phyloP scores from a whole-genome alignment of 2,329 filamentous ascomycete genomes.

The Colletotrichum neosansevieriae region DNA sequence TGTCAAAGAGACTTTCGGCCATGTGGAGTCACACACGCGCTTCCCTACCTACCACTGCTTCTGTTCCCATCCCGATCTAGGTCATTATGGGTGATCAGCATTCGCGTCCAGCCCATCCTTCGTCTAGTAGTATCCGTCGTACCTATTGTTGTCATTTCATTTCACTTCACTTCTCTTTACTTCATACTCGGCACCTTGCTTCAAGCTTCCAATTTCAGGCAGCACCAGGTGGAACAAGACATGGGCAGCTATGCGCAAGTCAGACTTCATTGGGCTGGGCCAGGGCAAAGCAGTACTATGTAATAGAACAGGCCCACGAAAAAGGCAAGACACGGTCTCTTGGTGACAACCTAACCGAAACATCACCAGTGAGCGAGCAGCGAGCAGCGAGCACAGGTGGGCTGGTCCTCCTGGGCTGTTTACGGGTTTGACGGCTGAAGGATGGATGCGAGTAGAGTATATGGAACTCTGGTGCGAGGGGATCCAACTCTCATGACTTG shows the following conservation, averaged over 20 bases:
- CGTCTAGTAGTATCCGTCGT: background rate
- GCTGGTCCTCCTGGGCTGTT: constrained; percentile 3
- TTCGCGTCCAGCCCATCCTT: constrained; percentile 20
- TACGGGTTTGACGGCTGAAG: constrained; percentile 30
- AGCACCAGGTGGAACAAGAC: background rate
- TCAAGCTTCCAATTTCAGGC: background rate
- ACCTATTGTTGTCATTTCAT: constrained; percentile 4
- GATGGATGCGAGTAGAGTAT: constrained; percentile 30
- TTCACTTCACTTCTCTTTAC: background rate
- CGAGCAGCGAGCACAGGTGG: background rate
- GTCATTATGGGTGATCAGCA: constrained; percentile 25
- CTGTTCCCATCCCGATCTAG: constrained; percentile 35
- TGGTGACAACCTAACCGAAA: constrained; percentile 13
- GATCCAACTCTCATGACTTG: constrained; percentile 28
- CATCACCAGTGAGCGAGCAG: constrained; percentile 14
- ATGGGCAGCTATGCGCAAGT: background rate
- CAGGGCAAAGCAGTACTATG: background rate
- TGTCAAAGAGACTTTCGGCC: constrained; percentile 38
- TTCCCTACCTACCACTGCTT: constrained; percentile 11
- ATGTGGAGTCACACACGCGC: constrained; percentile 34
- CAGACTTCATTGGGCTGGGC: constrained; percentile 1
- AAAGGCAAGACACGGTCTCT: constrained; percentile 9
- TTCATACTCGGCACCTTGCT: background rate
- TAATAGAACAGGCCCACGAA: background rate
- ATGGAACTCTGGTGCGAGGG: constrained; percentile 16